Evolutionary conservation across 176 grass and related monocot genomes (phyloP).

Genomic region (Alopecurus myosuroides): DNA sequence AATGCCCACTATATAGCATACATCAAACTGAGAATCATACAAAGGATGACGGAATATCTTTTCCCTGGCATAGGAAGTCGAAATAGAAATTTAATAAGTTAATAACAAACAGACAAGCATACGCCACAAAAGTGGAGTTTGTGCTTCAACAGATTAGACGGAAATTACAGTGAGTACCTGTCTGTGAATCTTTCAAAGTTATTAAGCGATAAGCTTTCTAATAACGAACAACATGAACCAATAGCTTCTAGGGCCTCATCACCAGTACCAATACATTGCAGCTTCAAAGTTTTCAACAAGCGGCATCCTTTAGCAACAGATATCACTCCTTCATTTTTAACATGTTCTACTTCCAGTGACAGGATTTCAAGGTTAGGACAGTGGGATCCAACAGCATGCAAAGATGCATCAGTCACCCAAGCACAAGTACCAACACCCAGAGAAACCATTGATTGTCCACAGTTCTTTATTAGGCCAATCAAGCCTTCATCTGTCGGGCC

Average conservation of each 20-base stretch:
- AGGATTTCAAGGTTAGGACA: slow-evolving; percentile 56
- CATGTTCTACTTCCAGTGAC: slow-evolving; percentile 55
- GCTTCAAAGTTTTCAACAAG: slow-evolving; percentile 65
- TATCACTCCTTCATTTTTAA: slow-evolving; percentile 59
- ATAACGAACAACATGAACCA: slow-evolving; percentile 65
- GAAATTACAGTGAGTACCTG: slow-evolving; percentile 38
- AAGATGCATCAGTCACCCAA: slow-evolving; percentile 77
- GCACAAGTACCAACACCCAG: slow-evolving; percentile 56
- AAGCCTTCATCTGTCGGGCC: slow-evolving; percentile 73
- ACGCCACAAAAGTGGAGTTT: neutral
- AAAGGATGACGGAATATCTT: neutral
- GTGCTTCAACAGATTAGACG: neutral
- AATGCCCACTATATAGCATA: neutral
- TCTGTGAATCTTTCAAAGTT: slow-evolving; percentile 88
- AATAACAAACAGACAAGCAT: neutral
- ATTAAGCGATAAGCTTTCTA: slow-evolving; percentile 66
- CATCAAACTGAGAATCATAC: neutral
- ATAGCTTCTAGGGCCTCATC: slow-evolving; percentile 76
- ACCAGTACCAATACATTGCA: slow-evolving; percentile 59
- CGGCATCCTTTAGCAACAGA: slow-evolving; percentile 69
- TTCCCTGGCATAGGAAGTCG: neutral
- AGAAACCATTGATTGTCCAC: slow-evolving; percentile 51
- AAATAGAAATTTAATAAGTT: neutral
- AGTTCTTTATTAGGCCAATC: slow-evolving; percentile 55
- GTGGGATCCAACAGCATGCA: slow-evolving; percentile 71